Percentiles rank a stretch among this genome's conserved stretches.
These are phyloP conservation scores for Aspergillus cejpii DNA, from an alignment of 2,329 filamentous ascomycete genomes.

Conservation along the genomic window DNA sequence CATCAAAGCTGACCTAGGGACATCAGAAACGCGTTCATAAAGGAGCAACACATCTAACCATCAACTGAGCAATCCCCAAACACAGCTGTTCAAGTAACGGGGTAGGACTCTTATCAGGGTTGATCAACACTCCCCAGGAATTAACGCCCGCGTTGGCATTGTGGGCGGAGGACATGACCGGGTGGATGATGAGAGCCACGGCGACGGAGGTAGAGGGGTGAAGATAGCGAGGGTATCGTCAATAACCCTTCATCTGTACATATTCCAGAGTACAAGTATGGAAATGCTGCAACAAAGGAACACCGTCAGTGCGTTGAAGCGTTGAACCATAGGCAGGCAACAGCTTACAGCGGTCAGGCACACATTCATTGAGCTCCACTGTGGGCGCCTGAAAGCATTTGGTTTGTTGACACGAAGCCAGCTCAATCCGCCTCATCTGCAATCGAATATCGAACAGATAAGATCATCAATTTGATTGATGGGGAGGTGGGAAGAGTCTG, in stretches of 20 bases:
- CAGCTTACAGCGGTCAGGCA: constrained; percentile 6
- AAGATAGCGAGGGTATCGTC: no score
- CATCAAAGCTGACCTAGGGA: constrained; percentile 27
- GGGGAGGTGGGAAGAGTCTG: not conserved
- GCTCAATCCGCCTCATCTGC: not conserved
- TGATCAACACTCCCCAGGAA: constrained; percentile 59
- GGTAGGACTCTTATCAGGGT: constrained; percentile 60
- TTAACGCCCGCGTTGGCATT: constrained; percentile 17
- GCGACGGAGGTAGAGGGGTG: constrained; percentile 1
- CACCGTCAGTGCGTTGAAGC: not conserved
- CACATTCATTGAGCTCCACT: not conserved
- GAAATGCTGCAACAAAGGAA: not conserved
- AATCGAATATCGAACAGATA: not conserved
- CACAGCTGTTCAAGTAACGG: constrained; percentile 61
- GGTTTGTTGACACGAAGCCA: not conserved
- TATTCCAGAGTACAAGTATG: no score
- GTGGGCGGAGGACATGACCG: constrained; percentile 28
- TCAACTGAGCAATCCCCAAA: constrained; percentile 60
- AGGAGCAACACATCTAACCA: constrained; percentile 45
- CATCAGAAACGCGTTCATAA: constrained; percentile 9
- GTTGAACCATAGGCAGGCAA: not conserved
- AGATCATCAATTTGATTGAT: not conserved
- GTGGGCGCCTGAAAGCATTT: not conserved
- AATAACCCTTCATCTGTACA: no score
- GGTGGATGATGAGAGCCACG: constrained; percentile 12